These are phyloP conservation scores for Waltiozyma sp. DNA, from an alignment of 1,139 yeast genomes.

Conservation along the genomic window DNA sequence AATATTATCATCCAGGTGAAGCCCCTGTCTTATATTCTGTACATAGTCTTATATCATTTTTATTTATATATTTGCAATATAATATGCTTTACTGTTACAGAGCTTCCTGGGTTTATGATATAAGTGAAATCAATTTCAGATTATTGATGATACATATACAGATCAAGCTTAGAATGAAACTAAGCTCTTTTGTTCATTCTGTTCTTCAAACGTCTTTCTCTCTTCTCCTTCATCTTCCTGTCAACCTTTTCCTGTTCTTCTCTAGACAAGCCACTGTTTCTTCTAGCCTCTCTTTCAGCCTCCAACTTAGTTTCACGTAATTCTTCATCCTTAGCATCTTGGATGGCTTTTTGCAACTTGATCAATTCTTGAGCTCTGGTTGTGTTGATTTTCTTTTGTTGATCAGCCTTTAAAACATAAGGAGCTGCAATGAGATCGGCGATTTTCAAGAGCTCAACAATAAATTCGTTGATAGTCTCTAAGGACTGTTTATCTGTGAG, in stretches of 20 bases:
- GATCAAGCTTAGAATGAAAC: too few relatives aligned
- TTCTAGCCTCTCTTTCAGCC: conserved; percentile 50
- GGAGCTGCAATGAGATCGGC: conserved; percentile 34
- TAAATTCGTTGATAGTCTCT: conserved; percentile 34
- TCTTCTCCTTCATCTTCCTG: conserved; percentile 55
- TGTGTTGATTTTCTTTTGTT: conserved; percentile 61
- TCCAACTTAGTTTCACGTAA: conserved; percentile 58
- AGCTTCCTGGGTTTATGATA: too few relatives aligned
- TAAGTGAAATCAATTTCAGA: neutral
- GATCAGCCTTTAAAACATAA: conserved; percentile 39
- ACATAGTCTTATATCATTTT: neutral
- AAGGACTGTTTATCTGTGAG: conserved; percentile 36
- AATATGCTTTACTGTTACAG: neutral
- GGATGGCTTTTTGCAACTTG: conserved; percentile 59
- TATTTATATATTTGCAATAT: too few relatives aligned
- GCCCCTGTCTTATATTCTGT: neutral
- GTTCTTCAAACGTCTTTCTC: conserved; percentile 37
- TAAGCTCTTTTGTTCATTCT: conserved; percentile 30
- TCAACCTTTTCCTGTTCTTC: conserved; percentile 70
- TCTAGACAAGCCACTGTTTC: conserved; percentile 47
- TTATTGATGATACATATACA: too few relatives aligned
- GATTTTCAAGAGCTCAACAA: conserved; percentile 40
- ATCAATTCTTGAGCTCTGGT: conserved; percentile 28
- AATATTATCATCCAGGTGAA: too few relatives aligned
- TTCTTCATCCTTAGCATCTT: conserved; percentile 56